A percentile compares a stretch with the other conserved stretches of the same genome.
Conservation (phyloP, 1,284 basidiomycete species). For the Heterobasidion occidentale region DNA sequence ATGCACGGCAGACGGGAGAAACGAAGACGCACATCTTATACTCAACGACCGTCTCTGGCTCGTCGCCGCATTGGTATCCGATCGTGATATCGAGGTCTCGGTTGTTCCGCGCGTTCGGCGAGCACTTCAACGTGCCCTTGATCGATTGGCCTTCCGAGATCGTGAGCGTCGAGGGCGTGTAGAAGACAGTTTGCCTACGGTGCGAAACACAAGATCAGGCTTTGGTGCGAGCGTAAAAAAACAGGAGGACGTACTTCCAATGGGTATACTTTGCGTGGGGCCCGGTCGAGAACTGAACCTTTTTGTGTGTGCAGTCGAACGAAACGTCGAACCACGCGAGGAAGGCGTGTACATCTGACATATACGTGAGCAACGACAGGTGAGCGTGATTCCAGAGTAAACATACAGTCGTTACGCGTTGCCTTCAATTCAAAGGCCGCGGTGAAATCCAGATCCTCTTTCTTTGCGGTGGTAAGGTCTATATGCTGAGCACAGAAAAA, state of each 20-base stretch:
- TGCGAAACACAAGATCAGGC: background rate
- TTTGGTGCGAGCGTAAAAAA: background rate
- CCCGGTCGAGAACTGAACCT: conserved; percentile 91
- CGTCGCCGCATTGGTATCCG: conserved; percentile 47
- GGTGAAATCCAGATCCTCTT: conserved; percentile 90
- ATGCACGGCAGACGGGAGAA: conserved; percentile 14
- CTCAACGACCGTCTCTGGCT: conserved; percentile 34
- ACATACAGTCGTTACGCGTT: conserved; percentile 89
- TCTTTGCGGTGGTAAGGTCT: conserved; percentile 86
- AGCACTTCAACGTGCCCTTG: conserved; percentile 64
- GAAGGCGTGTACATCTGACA: conserved; percentile 92
- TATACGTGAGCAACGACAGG: conserved; percentile 5
- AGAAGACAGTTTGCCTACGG: conserved; percentile 89
- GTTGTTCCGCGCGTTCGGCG: conserved; percentile 86
- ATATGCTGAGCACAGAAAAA: conserved; percentile 52
- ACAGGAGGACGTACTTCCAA: conserved; percentile 72
- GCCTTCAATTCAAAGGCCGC: conserved; percentile 77
- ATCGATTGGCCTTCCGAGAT: conserved; percentile 66
- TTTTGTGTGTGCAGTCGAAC: conserved; percentile 96
- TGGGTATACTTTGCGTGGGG: conserved; percentile 96
- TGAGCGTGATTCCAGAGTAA: background rate
- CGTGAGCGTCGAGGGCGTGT: conserved; percentile 75
- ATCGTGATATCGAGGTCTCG: conserved; percentile 89
- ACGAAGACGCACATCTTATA: conserved; percentile 73
- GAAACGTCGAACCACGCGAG: conserved; percentile 98